phyloP scores from a whole-genome alignment of 768 basidiomycete species.

The Exidia glandulosa region DNA sequence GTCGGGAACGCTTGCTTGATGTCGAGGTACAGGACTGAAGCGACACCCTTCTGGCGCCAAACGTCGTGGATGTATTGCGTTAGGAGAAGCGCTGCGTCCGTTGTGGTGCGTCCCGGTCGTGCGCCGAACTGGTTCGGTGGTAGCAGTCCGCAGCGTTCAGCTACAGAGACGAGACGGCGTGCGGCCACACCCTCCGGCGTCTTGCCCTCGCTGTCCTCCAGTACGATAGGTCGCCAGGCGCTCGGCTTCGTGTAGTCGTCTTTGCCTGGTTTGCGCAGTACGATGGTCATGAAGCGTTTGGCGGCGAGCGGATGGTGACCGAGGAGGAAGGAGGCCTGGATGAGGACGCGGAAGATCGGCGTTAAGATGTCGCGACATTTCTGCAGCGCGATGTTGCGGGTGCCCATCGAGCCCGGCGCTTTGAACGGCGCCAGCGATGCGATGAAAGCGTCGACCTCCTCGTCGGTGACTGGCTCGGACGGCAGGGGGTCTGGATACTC shows the following conservation, averaged over 20 bases:
- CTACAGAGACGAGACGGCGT: not conserved
- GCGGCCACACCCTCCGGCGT: not conserved
- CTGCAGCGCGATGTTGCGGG: not conserved
- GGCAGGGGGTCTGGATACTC: not conserved
- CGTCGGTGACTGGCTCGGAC: not conserved
- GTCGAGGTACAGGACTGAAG: constrained; percentile 5
- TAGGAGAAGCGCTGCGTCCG: constrained; percentile 6
- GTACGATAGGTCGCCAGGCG: constrained; percentile 9
- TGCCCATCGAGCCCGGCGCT: not conserved
- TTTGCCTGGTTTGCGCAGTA: constrained; percentile 7
- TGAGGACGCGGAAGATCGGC: not conserved
- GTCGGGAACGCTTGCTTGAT: constrained; percentile 11
- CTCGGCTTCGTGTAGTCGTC: constrained; percentile 8
- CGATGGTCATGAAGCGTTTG: constrained; percentile 1
- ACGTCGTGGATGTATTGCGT: constrained; percentile 4
- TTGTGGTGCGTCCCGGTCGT: constrained; percentile 6
- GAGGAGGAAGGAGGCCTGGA: not conserved
- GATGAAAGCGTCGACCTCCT: not conserved
- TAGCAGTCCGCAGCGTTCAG: constrained; percentile 3
- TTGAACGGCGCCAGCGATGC: not conserved
- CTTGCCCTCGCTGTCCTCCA: constrained; percentile 4
- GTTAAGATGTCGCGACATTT: not conserved
- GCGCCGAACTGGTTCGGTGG: constrained; percentile 9
- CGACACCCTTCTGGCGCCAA: constrained; percentile 3
- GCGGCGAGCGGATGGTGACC: not conserved